phyloP scores from a whole-genome alignment of 306 rosid genomes.

The Cucumis melo region DNA sequence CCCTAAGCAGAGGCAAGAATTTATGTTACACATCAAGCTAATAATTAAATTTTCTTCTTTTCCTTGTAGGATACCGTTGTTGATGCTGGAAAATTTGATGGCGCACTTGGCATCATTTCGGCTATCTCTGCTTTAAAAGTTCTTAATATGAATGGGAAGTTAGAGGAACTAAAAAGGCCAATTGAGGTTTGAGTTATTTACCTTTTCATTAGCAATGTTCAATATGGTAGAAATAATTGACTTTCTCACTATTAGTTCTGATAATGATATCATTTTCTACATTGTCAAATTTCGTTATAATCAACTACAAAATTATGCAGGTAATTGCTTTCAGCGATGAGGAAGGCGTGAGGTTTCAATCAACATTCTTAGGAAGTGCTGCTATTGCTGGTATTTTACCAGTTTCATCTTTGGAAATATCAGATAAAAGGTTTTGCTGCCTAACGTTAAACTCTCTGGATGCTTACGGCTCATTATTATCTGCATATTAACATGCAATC shows the following conservation, averaged over 20 bases:
- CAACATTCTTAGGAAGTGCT: slow-evolving; percentile 90
- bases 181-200: slow-evolving; percentile 48
- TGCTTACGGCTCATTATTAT: neutral
- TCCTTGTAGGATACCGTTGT: slow-evolving; percentile 64
- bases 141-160: slow-evolving; percentile 35
- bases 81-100: slow-evolving; percentile 94
- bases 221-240: neutral
- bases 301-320: slow-evolving; percentile 29
- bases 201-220: neutral
- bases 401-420: slow-evolving; percentile 36
- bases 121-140: slow-evolving; percentile 82
- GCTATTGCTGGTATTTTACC: slow-evolving; percentile 80
- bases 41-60: slow-evolving; percentile 10
- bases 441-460: slow-evolving; percentile 3
- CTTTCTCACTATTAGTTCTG: neutral
- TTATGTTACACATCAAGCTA: neutral
- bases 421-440: slow-evolving; percentile 66
- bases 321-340: slow-evolving; percentile 94
- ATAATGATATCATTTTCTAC: neutral
- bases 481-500: slow-evolving; percentile 9
- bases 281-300: neutral
- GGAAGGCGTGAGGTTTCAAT: slow-evolving; percentile 91
- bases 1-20: neutral
- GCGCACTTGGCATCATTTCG: slow-evolving; percentile 68
- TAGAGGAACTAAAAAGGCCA: slow-evolving; percentile 55